A percentile compares a stretch with the other conserved stretches of the same genome.
phyloP scores from a whole-genome alignment of 2,329 filamentous ascomycete genomes.

The Monosporascus cannonballus region DNA sequence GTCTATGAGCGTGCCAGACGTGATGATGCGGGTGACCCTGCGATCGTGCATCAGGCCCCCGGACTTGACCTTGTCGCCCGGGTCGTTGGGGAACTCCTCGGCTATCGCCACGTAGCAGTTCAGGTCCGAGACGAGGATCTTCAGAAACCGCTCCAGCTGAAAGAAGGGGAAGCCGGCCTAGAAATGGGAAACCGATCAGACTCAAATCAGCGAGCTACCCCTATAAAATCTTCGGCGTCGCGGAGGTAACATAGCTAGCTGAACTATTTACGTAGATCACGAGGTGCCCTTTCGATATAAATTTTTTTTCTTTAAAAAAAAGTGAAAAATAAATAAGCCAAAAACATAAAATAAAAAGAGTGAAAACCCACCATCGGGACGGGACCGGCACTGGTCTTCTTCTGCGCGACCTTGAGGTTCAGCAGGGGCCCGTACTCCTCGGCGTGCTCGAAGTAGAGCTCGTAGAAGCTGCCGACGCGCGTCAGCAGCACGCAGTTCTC shows the following conservation, averaged over 20 bases:
- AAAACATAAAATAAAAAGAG: too few species aligned
- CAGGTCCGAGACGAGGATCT: constrained; percentile 84
- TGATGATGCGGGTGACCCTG: constrained; percentile 79
- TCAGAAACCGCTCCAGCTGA: constrained; percentile 88
- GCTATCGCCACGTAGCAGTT: constrained; percentile 89
- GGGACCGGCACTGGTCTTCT: constrained; percentile 69
- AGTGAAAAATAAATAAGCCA: too few species aligned
- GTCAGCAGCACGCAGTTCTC: constrained; percentile 87
- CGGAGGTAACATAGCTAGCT: too few species aligned
- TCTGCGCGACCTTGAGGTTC: constrained; percentile 78
- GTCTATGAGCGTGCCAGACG: constrained; percentile 91
- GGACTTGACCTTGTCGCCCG: constrained; percentile 62
- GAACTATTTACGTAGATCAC: too few species aligned
- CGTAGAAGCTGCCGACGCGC: constrained; percentile 91
- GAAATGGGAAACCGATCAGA: constrained; percentile 16
- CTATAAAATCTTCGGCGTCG: too few species aligned
- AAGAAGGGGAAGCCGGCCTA: constrained; percentile 90
- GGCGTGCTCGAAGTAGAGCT: constrained; percentile 95
- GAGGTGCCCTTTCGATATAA: too few species aligned
- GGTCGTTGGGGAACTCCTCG: constrained; percentile 79
- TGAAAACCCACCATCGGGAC: constrained; percentile 72
- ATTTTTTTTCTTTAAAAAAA: too few species aligned
- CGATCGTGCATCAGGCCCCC: constrained; percentile 81
- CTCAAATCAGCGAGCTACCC: too few species aligned
- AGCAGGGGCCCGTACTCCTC: constrained; percentile 81